Evolutionary conservation across 768 basidiomycete species (phyloP).

Genomic region (Piloderma croceum): DNA sequence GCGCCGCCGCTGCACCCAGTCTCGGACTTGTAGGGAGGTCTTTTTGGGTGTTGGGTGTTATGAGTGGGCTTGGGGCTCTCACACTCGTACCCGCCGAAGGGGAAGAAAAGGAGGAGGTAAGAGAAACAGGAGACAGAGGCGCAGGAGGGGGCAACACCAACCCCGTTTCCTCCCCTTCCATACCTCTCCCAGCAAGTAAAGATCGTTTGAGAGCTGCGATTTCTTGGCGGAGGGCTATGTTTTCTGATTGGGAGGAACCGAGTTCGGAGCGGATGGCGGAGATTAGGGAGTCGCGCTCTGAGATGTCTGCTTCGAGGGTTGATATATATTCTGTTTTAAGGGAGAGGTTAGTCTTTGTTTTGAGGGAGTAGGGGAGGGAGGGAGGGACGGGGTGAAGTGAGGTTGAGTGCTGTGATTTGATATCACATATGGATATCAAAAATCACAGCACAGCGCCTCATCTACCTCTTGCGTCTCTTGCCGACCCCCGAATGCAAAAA

Average conservation of each 20-base stretch:
- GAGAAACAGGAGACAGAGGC: slow-evolving; percentile 24
- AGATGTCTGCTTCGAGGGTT: slow-evolving; percentile 89
- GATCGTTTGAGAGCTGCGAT: slow-evolving; percentile 68
- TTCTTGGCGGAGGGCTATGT: slow-evolving; percentile 75
- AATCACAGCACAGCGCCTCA: no score
- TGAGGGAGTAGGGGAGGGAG: not conserved
- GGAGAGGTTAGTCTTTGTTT: not conserved
- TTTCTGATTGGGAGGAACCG: slow-evolving; percentile 74
- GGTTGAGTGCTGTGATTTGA: no score
- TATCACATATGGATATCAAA: no score
- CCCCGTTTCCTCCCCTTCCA: no score
- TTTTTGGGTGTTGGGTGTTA: slow-evolving; percentile 72
- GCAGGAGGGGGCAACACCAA: slow-evolving; percentile 35
- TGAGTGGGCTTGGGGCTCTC: slow-evolving; percentile 22
- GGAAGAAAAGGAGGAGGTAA: slow-evolving; percentile 16
- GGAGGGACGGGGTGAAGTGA: not conserved
- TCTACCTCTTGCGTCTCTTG: no score
- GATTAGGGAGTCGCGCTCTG: slow-evolving; percentile 86
- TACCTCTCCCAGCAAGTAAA: slow-evolving; percentile 65
- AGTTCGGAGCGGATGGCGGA: slow-evolving; percentile 83
- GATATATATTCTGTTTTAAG: slow-evolving; percentile 78
- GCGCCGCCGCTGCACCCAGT: slow-evolving; percentile 37
- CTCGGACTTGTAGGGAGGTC: slow-evolving; percentile 65
- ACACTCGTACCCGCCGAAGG: slow-evolving; percentile 7
- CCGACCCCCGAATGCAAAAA: no score